Evolutionary conservation across 202 grass and related monocot genomes (phyloP), one percentile per base, ranked within the genome.

Genomic region (Hordeum pubiflorum): DNA sequence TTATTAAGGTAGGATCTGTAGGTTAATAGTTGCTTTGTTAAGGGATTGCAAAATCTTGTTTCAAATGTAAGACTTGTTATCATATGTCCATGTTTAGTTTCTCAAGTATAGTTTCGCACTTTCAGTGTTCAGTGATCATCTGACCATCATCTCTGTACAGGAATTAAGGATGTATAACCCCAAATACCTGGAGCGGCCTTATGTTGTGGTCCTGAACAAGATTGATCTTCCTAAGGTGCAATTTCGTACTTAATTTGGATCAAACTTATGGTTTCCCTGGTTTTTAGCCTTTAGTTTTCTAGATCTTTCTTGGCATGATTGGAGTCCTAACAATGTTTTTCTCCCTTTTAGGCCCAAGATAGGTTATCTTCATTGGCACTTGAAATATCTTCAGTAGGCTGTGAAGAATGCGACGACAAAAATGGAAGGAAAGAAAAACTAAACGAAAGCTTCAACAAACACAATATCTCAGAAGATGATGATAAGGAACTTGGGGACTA

Each of bases 161-260:
- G 95, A 98, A 93, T 74, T 98, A 79, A 88, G 92, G 67, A 98
- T 98, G 95, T 97, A 98, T 84, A 98, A 98, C 58, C 95, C 95
- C 12, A 87, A 84, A 81, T 98, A 94, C 76, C 84, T 98, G 69
- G 81, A 89, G 76, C 86, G 92, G 62, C 92, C 95, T 69, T 98
- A 89, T 24, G 84, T 98, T 74, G 95, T 98, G 24, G 88, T 98
- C 26, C 86, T 98, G 54, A 98, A 98, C 87, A 98, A 98, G 84
- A 98, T 94, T 80, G 95, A 98, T 88, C 84, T 98, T 63, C 84
- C 88, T 77, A 87, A 98, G 92, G 95, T 98, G 69, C 82, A 71
- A 38, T 58, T 71, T 34, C 20, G 9, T 87, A 38, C 32, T 63
- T 78, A 58, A 26, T 72, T 66, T 70, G 31, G 41, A 37, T 83